Conservation (phyloP, 208 protist genomes). For the Leishmania major region DNA sequence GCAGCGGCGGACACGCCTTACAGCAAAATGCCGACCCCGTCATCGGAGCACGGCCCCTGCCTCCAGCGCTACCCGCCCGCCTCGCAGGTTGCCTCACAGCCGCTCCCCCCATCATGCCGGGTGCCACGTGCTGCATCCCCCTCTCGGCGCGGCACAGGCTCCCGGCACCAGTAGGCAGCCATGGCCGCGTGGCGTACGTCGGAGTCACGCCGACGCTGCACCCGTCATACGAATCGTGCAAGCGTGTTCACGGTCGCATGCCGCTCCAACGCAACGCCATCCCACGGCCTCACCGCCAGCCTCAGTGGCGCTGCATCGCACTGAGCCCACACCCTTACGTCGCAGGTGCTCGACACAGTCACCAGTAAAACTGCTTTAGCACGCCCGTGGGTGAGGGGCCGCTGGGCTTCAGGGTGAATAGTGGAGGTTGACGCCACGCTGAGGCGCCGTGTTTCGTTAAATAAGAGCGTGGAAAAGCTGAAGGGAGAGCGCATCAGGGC, state of each 20-base stretch:
- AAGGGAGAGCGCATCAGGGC: background rate
- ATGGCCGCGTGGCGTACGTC: background rate
- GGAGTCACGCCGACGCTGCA: background rate
- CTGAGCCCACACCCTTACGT: background rate
- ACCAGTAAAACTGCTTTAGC: background rate
- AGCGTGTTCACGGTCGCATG: background rate
- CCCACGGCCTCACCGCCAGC: background rate
- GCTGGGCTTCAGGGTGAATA: background rate
- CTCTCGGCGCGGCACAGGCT: background rate
- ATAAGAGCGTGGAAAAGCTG: background rate
- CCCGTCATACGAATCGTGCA: background rate
- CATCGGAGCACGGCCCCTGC: background rate
- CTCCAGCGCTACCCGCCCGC: background rate
- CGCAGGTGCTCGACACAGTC: background rate
- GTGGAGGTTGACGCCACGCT: background rate
- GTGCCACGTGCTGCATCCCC: background rate
- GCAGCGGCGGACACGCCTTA: background rate
- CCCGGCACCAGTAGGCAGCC: background rate
- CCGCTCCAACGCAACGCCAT: background rate
- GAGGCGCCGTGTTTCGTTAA: background rate
- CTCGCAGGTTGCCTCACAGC: no score
- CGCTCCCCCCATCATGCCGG: no score
- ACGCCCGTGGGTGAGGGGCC: background rate
- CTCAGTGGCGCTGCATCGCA: background rate
- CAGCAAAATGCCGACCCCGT: background rate